Evolutionary conservation across 352 stramenopile genomes (phyloP), one percentile per base, ranked within the genome.

Genomic region (Pythium folliculosum): DNA sequence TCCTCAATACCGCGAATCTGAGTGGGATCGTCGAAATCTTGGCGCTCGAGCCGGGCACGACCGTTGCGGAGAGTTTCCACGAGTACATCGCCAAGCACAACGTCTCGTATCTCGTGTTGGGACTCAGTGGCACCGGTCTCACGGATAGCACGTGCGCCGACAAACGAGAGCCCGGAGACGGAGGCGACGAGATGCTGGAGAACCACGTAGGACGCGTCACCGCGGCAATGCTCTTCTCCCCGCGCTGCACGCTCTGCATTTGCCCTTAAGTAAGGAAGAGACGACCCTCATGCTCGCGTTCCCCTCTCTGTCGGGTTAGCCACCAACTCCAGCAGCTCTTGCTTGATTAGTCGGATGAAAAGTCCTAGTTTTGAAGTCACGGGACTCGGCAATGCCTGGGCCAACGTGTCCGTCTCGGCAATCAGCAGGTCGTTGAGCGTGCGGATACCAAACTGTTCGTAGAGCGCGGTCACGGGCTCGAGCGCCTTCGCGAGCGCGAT

Each of bases 41-140:
- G 21, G 30, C 72, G 10, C 47, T 89, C 16, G 76, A 77, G 25
- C 37, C 62, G 16, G 77, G 76, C 9, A 65, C 49, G 8, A 90
- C 79, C 0, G 48, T 86, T 38, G 71, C 74, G 0, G 80, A 91
- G 65, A 84, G 81, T 48, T 59, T 90, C 35, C 81, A 91, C 38
- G 65, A 73, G 10, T 91, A 90, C 47, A 43, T 80, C 5, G 64
- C 72, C 5, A 48, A 47, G 1, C 61, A 84, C 17, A 60, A 69
- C 10, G 83, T 80, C 9, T 78, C 79, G 3, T 86, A 82, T 27
- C 52, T 91, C 27, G 52, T 91, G 10, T 48, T 89, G 9, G 81
- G 80, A 3, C 63, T 78, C 16, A 76, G 64, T 44, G 77, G 81
- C 21, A 60, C 63, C 52, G 48, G 69, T 35, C n/a, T n/a, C 17